Percentiles rank a stretch among this genome's conserved stretches.
These are phyloP conservation scores for Flaveria floridana DNA, from an alignment of 140 eudicot genomes.

Conservation along the genomic window DNA sequence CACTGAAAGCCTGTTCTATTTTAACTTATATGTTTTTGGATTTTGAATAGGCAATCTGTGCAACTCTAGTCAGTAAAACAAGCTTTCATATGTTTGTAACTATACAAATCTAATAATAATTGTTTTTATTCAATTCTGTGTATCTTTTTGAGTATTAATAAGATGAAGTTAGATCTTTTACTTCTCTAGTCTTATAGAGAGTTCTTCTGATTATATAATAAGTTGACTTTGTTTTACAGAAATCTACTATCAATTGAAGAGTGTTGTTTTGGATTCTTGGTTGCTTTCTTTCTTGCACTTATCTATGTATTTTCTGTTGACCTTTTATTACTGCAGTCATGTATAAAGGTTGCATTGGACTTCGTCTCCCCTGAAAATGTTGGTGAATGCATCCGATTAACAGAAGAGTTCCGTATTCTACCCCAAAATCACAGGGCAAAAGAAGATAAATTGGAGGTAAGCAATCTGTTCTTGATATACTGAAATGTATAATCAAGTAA, in stretches of 20 bases:
- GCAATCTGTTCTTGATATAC: constrained; percentile 8
- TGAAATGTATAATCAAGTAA: neutral
- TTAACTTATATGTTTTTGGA: too few species aligned
- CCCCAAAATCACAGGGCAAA: constrained; percentile 50
- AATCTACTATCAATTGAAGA: neutral
- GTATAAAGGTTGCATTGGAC: constrained; percentile 45
- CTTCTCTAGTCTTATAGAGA: neutral
- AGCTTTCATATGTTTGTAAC: neutral
- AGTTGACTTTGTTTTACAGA: neutral
- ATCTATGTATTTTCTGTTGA: neutral
- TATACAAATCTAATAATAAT: too few species aligned
- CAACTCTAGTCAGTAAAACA: too few species aligned
- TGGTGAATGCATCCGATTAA: constrained; percentile 46
- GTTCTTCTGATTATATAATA: neutral
- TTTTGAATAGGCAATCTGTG: too few species aligned
- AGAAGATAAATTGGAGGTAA: constrained; percentile 61
- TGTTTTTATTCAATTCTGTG: neutral
- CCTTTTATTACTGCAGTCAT: constrained; percentile 35
- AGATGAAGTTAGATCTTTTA: neutral
- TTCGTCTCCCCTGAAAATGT: constrained; percentile 59
- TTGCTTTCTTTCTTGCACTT: neutral
- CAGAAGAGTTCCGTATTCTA: constrained; percentile 56
- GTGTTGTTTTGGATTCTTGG: neutral
- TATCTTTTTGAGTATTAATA: too few species aligned
- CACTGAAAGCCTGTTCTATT: neutral